These are phyloP conservation scores for Cyclotella baltica DNA, from an alignment of 108 stramenopile species.

Conservation along the genomic window DNA sequence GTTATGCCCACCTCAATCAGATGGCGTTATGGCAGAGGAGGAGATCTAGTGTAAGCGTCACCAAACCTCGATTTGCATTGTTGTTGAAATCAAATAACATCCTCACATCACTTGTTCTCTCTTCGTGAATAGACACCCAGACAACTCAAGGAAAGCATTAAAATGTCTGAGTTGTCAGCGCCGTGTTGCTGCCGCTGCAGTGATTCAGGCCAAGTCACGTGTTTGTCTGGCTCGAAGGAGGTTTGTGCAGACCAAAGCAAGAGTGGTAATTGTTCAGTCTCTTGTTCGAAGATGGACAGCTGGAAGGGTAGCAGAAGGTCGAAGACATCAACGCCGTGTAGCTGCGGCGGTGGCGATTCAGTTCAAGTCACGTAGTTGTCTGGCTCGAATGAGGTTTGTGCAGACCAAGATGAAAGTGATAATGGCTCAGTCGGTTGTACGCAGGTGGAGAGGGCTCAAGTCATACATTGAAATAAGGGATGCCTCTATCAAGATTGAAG, in stretches of 20 bases:
- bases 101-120: too few species aligned
- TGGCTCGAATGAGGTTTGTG: background rate
- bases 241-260: background rate
- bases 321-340: background rate
- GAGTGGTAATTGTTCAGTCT: background rate
- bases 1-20: constrained; percentile 45
- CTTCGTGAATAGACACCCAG: too few species aligned
- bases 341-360: background rate
- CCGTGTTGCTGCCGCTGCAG: background rate
- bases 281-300: background rate
- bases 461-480: too few species aligned
- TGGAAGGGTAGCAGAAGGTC: too few species aligned
- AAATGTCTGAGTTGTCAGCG: too few species aligned
- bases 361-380: background rate
- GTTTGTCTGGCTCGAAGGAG: background rate
- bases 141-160: too few species aligned
- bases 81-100: too few species aligned
- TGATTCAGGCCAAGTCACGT: background rate
- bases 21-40: constrained; percentile 8
- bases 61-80: too few species aligned
- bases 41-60: constrained; percentile 16
- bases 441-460: background rate
- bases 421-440: background rate
- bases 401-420: background rate
- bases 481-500: background rate